Conservation (phyloP, 495 filamentous ascomycete species). For the Venustampulla echinocandica region DNA sequence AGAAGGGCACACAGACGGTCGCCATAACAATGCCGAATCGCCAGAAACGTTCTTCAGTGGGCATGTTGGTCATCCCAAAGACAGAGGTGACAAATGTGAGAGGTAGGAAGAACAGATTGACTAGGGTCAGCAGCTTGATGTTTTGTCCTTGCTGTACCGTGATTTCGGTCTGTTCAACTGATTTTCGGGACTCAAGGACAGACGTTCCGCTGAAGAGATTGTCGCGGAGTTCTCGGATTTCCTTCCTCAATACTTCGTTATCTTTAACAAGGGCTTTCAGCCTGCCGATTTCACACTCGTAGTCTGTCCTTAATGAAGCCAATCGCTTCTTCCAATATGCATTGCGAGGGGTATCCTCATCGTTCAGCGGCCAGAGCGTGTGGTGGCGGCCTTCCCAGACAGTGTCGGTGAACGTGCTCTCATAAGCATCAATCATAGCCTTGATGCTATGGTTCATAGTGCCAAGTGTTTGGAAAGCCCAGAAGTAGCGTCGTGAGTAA, state of each 20-base stretch:
- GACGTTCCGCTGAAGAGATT: slow-evolving; percentile 36
- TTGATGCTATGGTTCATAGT: slow-evolving; percentile 49
- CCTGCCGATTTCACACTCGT: slow-evolving; percentile 18
- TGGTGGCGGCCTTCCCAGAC: slow-evolving; percentile 42
- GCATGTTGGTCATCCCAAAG: slow-evolving; percentile 39
- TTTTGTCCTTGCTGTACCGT: slow-evolving; percentile 33
- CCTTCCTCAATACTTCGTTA: slow-evolving; percentile 24
- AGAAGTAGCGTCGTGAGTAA: slow-evolving; percentile 49
- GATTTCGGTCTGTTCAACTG: slow-evolving; percentile 24
- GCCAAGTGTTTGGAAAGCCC: slow-evolving; percentile 45
- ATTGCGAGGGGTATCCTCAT: slow-evolving; percentile 20
- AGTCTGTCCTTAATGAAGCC: slow-evolving; percentile 17
- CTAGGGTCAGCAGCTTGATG: slow-evolving; percentile 40
- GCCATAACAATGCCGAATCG: slow-evolving; percentile 31
- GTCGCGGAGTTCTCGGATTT: slow-evolving; percentile 31
- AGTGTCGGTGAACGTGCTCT: slow-evolving; percentile 38
- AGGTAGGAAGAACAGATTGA: slow-evolving; percentile 37
- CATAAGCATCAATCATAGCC: slow-evolving; percentile 39
- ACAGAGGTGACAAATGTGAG: slow-evolving; percentile 38
- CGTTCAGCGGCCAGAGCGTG: slow-evolving; percentile 27
- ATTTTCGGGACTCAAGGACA: slow-evolving; percentile 31
- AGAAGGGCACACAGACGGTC: slow-evolving; percentile 36
- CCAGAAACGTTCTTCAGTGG: slow-evolving; percentile 24
- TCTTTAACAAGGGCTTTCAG: slow-evolving; percentile 17
- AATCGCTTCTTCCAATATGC: slow-evolving; percentile 24